Conservation (phyloP, 2,329 filamentous ascomycete species). For the Blastomyces emzantsi region DNA sequence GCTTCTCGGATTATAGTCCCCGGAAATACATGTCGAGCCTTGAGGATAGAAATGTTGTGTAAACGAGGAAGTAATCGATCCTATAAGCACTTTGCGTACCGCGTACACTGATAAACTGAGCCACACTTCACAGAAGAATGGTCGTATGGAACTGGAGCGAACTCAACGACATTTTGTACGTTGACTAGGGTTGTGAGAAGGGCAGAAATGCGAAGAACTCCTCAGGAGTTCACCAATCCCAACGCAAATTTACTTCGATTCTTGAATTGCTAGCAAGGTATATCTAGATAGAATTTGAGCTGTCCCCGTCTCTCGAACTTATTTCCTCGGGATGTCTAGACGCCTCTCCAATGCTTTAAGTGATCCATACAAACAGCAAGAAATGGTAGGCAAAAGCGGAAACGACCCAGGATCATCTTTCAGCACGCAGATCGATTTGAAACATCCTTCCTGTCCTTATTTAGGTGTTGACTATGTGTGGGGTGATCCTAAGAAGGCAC, state of each 20-base stretch:
- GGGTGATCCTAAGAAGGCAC: not conserved
- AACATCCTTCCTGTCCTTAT: not conserved
- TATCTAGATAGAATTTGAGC: not conserved
- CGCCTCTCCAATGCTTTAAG: not conserved
- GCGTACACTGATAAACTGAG: no score
- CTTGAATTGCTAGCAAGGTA: not conserved
- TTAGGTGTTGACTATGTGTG: not conserved
- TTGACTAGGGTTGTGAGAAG: not conserved
- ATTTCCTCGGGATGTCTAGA: not conserved
- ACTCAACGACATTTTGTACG: not conserved
- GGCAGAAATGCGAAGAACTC: not conserved
- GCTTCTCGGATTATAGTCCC: not conserved
- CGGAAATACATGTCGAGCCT: not conserved
- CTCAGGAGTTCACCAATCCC: not conserved
- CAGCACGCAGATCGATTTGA: not conserved
- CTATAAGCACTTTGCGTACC: not conserved
- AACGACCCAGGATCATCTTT: not conserved
- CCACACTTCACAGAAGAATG: no score
- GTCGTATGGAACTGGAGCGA: no score
- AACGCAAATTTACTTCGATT: not conserved
- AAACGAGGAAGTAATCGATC: not conserved
- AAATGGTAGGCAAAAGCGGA: not conserved
- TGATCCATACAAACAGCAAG: not conserved
- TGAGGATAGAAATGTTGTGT: not conserved
- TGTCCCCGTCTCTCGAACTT: not conserved